Evolutionary conservation across 2,329 filamentous ascomycete genomes (phyloP).

Genomic region (Nigrospora oryzae): DNA sequence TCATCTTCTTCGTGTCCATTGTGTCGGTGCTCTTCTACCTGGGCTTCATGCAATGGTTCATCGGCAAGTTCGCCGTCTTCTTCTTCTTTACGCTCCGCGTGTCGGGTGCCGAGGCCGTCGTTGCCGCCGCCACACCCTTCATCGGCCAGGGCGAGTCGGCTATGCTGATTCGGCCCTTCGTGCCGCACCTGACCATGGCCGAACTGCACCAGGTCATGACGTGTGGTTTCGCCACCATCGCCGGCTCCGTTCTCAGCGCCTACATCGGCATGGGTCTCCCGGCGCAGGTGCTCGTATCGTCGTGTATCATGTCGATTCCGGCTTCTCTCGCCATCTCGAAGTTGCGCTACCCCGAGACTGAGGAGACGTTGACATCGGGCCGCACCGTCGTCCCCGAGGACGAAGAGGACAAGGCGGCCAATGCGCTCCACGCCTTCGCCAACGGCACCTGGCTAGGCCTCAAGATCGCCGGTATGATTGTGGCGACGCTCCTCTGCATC

Average conservation of each 20-base stretch:
- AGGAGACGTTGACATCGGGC: slow-evolving; percentile 77
- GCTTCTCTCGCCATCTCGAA: slow-evolving; percentile 85
- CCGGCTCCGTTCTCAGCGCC: slow-evolving; percentile 76
- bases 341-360: slow-evolving; percentile 79
- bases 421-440: slow-evolving; percentile 69
- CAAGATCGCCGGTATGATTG: slow-evolving; percentile 69
- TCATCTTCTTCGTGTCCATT: slow-evolving; percentile 94
- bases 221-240: slow-evolving; percentile 87
- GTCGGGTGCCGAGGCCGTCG: slow-evolving; percentile 87
- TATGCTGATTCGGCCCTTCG: slow-evolving; percentile 84
- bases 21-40: slow-evolving; percentile 80
- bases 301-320: slow-evolving; percentile 92
- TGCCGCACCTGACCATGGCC: slow-evolving; percentile 75
- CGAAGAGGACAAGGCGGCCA: slow-evolving; percentile 68
- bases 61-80: slow-evolving; percentile 77
- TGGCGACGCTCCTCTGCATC: slow-evolving; percentile 63
- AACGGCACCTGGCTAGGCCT: slow-evolving; percentile 68
- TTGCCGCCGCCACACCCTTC: slow-evolving; percentile 86
- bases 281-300: slow-evolving; percentile 76
- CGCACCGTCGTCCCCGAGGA: slow-evolving; percentile 75
- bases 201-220: slow-evolving; percentile 92
- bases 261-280: slow-evolving; percentile 82
- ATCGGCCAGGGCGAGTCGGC: slow-evolving; percentile 91
- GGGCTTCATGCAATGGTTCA: slow-evolving; percentile 80
- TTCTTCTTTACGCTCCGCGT: slow-evolving; percentile 88